phyloP scores from a whole-genome alignment of 2,329 filamentous ascomycete genomes.

The Blastomyces percursus region DNA sequence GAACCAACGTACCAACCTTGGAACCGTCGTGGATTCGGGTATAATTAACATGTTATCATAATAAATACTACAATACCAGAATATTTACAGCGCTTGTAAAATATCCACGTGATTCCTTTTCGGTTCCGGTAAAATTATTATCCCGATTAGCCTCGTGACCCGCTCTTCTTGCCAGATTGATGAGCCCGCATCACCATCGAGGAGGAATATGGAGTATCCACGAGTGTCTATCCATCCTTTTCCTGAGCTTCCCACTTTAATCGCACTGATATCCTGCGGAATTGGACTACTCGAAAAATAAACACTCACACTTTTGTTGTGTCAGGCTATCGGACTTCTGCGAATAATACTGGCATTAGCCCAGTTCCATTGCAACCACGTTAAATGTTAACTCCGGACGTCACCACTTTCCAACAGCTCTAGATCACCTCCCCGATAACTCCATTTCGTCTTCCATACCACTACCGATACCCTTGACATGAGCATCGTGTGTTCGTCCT shows the following conservation, averaged over 20 bases:
- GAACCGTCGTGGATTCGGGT: no score
- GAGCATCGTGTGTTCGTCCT: not conserved
- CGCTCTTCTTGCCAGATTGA: not conserved
- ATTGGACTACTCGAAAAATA: not conserved
- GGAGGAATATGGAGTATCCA: no score
- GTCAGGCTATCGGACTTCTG: not conserved
- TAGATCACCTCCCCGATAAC: not conserved
- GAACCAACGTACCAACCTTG: no score
- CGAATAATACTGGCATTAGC: not conserved
- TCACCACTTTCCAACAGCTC: not conserved
- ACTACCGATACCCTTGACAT: not conserved
- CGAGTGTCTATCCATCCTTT: not conserved
- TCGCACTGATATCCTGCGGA: not conserved
- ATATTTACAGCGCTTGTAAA: no score
- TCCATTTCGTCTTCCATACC: not conserved
- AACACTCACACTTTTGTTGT: no score
- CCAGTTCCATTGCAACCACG: not conserved
- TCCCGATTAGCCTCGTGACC: not conserved
- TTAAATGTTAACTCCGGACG: not conserved
- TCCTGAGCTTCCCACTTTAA: not conserved
- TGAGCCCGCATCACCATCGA: not conserved
- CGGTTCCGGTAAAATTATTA: not conserved
- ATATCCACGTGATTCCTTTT: no score
- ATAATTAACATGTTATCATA: no score
- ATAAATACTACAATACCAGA: no score